Evolutionary conservation across 2,329 filamentous ascomycete genomes (phyloP).

Genomic region (Teratosphaeria pseudoeucalypti): DNA sequence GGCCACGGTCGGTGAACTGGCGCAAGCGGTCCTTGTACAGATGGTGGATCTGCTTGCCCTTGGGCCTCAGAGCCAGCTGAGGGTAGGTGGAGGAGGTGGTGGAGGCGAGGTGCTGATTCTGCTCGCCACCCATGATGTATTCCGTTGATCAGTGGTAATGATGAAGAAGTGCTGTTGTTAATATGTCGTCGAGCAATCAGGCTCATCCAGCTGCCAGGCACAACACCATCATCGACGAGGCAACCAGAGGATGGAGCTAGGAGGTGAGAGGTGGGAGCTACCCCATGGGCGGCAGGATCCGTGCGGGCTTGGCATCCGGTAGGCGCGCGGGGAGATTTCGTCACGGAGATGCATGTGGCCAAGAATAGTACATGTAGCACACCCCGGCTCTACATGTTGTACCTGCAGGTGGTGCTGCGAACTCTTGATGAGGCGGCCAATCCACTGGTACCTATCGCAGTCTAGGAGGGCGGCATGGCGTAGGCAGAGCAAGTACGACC

Average conservation of each 20-base stretch:
- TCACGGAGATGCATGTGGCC: not conserved
- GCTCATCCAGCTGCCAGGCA: not conserved
- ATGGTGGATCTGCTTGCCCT: conserved; percentile 69
- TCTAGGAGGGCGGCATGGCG: no score
- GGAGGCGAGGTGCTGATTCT: conserved; percentile 14
- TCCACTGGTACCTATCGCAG: no score
- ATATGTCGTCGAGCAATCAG: not conserved
- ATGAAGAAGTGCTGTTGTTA: not conserved
- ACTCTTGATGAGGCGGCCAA: no score
- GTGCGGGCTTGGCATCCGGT: not conserved
- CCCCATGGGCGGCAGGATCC: not conserved
- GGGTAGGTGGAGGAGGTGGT: conserved; percentile 32
- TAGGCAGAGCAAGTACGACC: no score
- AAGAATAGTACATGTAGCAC: not conserved
- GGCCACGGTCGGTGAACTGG: conserved; percentile 68
- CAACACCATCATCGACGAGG: not conserved
- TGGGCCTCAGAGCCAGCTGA: conserved; percentile 40
- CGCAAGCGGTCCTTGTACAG: conserved; percentile 78
- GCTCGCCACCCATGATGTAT: conserved; percentile 29
- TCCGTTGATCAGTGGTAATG: not conserved
- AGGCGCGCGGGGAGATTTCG: not conserved
- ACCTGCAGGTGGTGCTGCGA: no score
- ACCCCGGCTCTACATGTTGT: no score
- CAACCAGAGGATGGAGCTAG: not conserved
- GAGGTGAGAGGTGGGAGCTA: not conserved